Evolutionary conservation across 345 rosid genomes (phyloP), one percentile per base, ranked within the genome.

Genomic region (Citrus mangshanensis): DNA sequence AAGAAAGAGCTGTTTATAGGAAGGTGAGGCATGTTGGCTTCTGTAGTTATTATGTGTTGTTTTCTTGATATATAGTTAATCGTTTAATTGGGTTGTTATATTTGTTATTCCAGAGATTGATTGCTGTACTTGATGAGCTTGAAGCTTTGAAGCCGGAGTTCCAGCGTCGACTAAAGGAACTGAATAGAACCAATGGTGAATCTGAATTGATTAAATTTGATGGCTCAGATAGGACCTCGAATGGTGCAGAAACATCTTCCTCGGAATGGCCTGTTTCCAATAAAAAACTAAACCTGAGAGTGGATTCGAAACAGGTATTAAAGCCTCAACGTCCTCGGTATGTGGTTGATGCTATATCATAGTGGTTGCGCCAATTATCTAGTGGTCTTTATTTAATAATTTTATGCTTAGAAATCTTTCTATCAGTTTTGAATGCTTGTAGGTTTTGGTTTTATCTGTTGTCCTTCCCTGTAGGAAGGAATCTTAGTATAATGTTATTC

Each of bases 91-190:
- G 46, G 68, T 13, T 80, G 74, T 81, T 69, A 24, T 7, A 55
- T 74, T 56, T 81, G 40, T 78, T 56, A 37, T 77, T 74, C 74
- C 87, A 97, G 99, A 93, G 89, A 82, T 76, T 92, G 81, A 80
- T 85, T 40, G 78, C 89, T 79, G 95, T 94, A 4, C 64, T 93
- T 7, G 88, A 87, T 82, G 97, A 97, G 88, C 94, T 97, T 27
- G 98, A 97, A 84, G 79, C 85, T 74, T 82, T 92, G 81, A 89
- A 97, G 81, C 98, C 97, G 4, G 93, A 93, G 81, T 92, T 92
- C 34, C 78, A 84, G 22, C 87, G 77, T 74, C 82, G 58, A 74
- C 84, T 91, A 58, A 84, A 91, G 62, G 86, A 93, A 80, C 82
- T 88, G 58, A 88, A 93, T 79, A 85, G 70, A 78, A 82, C 73